phyloP scores from a whole-genome alignment of 73 alveolate species.

The Tetrahymena thermophila region DNA sequence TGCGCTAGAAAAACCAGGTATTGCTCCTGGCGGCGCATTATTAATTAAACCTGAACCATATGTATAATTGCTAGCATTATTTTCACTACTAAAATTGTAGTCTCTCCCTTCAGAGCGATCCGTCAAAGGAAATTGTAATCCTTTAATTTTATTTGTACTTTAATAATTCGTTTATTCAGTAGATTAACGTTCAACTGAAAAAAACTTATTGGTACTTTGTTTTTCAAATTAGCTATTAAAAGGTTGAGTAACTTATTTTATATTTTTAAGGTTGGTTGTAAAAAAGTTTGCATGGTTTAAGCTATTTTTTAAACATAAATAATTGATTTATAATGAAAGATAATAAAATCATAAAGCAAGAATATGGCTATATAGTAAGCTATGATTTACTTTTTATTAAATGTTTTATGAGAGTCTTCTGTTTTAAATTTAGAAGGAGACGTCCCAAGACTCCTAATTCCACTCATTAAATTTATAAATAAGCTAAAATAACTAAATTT shows the following conservation, averaged over 20 bases:
- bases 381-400: neutral
- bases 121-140: neutral
- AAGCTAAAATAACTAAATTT: neutral
- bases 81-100: neutral
- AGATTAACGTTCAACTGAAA: neutral
- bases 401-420: neutral
- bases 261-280: neutral
- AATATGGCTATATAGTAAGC: neutral
- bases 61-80: neutral
- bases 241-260: neutral
- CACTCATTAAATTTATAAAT: neutral
- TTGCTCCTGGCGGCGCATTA: neutral
- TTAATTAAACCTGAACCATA: neutral
- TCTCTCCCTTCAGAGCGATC: neutral
- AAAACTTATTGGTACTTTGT: neutral
- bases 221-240: neutral
- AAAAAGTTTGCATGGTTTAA: neutral
- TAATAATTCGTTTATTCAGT: neutral
- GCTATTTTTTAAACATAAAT: neutral
- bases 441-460: neutral
- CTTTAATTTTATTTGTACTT: neutral
- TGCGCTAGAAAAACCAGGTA: neutral
- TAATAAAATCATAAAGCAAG: neutral
- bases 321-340: too few species aligned
- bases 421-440: neutral